Evolutionary conservation across 2,329 filamentous ascomycete genomes (phyloP).

Genomic region (Aspergillus pseudoterreus): DNA sequence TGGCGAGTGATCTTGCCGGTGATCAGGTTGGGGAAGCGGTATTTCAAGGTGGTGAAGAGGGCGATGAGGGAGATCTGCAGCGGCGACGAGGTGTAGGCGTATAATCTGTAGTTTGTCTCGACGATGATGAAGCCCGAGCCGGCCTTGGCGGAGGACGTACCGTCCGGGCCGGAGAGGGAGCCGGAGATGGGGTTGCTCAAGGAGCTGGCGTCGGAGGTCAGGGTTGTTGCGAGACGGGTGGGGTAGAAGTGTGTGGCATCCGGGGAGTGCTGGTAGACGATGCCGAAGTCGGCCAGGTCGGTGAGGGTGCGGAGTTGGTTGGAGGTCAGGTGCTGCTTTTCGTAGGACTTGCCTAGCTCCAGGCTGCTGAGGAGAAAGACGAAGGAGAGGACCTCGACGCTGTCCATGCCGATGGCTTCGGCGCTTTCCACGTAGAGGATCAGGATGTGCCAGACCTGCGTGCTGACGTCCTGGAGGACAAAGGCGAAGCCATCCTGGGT

Average conservation of each 20-base stretch:
- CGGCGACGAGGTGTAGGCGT: conserved; percentile 92
- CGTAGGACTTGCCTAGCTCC: conserved; percentile 87
- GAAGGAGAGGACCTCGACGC: conserved; percentile 91
- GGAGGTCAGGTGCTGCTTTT: conserved; percentile 75
- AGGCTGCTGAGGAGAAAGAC: conserved; percentile 92
- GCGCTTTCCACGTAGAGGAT: conserved; percentile 89
- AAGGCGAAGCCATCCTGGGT: conserved; percentile 94
- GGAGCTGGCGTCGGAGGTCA: conserved; percentile 72
- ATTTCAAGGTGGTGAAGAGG: conserved; percentile 81
- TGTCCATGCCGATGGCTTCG: conserved; percentile 71
- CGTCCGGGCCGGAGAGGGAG: conserved; percentile 47
- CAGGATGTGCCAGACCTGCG: conserved; percentile 93
- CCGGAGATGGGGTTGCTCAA: conserved; percentile 69
- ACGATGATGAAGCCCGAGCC: conserved; percentile 78
- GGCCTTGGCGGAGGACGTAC: conserved; percentile 27
- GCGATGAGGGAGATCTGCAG: conserved; percentile 91
- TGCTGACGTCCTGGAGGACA: conserved; percentile 88
- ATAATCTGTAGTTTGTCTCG: conserved; percentile 96
- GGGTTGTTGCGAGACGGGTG: conserved; percentile 86
- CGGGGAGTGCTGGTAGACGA: conserved; percentile 64
- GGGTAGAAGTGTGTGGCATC: conserved; percentile 67
- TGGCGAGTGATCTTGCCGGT: conserved; percentile 85
- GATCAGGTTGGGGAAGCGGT: conserved; percentile 91
- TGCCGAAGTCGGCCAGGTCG: conserved; percentile 85
- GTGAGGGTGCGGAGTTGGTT: conserved; percentile 86